These are phyloP conservation scores for Rhipidocladum racemiflorum DNA, from an alignment of 176 grass and related monocot species.

Conservation along the genomic window DNA sequence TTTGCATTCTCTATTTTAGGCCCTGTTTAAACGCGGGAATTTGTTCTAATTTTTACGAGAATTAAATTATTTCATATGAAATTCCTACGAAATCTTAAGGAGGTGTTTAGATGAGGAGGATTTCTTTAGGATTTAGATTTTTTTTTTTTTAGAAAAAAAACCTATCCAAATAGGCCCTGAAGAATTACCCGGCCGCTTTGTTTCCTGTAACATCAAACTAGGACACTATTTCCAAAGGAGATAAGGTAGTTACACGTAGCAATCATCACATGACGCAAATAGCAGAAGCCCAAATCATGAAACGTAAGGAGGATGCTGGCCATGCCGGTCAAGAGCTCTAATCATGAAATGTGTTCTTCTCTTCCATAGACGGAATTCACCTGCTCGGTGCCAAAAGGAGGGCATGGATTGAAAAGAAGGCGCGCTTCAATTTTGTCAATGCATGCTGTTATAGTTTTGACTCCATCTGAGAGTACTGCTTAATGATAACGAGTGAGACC, in stretches of 20 bases:
- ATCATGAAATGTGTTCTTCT: not conserved
- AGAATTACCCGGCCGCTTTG: no score
- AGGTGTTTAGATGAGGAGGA: no score
- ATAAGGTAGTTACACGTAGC: not conserved
- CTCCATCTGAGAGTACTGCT: not conserved
- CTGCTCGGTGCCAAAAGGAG: not conserved
- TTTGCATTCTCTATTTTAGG: no score
- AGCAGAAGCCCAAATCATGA: not conserved
- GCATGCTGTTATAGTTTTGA: conserved; percentile 6
- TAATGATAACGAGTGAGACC: not conserved
- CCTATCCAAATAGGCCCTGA: no score
- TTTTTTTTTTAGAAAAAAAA: no score
- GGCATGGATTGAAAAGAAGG: not conserved
- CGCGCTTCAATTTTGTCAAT: not conserved
- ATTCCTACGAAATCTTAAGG: no score
- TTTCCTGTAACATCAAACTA: not conserved
- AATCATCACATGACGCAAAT: not conserved
- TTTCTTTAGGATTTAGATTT: no score
- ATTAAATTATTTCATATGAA: no score
- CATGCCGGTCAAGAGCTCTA: not conserved
- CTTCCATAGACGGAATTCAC: not conserved
- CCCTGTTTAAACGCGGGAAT: no score
- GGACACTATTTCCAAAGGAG: not conserved
- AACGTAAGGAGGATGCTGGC: not conserved
- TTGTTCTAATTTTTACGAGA: no score